Base-by-base conservation (phyloP, 306 rosid species). In the Arachis hypogaea region DNA sequence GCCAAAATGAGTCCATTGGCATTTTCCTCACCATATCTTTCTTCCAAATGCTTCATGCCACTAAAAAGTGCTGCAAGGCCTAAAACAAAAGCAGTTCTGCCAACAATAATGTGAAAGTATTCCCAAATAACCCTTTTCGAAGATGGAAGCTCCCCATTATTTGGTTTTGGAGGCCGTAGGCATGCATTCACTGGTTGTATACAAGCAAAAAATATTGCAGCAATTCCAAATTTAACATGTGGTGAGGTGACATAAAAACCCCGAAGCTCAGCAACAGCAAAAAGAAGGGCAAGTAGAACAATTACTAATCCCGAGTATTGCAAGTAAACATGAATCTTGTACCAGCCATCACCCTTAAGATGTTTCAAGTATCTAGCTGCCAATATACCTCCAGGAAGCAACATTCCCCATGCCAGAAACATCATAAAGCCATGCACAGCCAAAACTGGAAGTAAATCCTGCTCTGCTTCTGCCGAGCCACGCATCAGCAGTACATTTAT, bases 401-500 rank as follows among this genome's bases (percentile, higher is more conserved):
- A 76, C 59, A 93, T 89, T 58, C 92, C 97, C 97, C 97, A 93
- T 42, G 97, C 97, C 47, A 93, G 84, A 77, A 93, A 93, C 97
- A 91, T 93, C 97, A 91, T 91, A 59, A 93, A 88, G 54, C 97
- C 98, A 81, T 93, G 98, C 47, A 89, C 98, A 38, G 92, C 96
- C 73, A 93, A 78, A 30, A 93, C 97, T 0, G 98, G 97, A 46
- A 86, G 90, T 78, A 93, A 77, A 83, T 93, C 98, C 82, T 91
- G 91, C 78, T 91, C 97, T 1, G 98, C 98, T 83, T 91, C 97
- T 38, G 97, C 92, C 43, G 94, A 93, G 75, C 97, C 98, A 8
- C 90, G 92, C 88, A 76, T 73, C 63, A 89, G 96, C 62, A 86
- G 81, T 33, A 93, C 94, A 68, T 66, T 80, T 38, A 88, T 80